phyloP scores from a whole-genome alignment of 2,329 filamentous ascomycete genomes.

The Canariomyces notabilis region DNA sequence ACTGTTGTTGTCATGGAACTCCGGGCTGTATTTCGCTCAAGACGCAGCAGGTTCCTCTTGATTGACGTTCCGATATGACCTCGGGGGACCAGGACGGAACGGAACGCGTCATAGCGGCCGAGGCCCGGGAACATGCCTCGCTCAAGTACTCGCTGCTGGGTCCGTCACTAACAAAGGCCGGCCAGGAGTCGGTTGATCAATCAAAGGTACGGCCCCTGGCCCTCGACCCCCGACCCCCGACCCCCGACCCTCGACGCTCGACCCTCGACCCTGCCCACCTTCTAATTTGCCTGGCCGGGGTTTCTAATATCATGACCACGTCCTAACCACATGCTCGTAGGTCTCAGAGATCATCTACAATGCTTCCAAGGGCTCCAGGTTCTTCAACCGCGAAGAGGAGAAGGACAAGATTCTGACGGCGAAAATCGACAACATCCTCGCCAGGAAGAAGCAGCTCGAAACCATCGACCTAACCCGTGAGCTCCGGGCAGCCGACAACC shows the following conservation, averaged over 20 bases:
- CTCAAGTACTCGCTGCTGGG: slow-evolving; percentile 88
- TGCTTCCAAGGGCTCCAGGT: slow-evolving; percentile 93
- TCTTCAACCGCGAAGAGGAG: slow-evolving; percentile 83
- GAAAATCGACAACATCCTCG: slow-evolving; percentile 77
- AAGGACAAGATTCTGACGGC: slow-evolving; percentile 77
- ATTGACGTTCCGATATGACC: slow-evolving; percentile 19
- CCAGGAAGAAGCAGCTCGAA: slow-evolving; percentile 70
- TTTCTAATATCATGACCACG: no score
- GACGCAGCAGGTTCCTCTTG: background rate
- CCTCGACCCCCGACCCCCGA: background rate
- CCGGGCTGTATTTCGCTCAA: background rate
- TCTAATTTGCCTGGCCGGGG: no score
- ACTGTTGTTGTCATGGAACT: slow-evolving; percentile 6
- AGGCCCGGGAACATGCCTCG: slow-evolving; percentile 42
- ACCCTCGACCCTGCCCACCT: no score
- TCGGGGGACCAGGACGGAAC: slow-evolving; percentile 6
- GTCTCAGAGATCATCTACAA: slow-evolving; percentile 97
- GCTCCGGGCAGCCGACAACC: slow-evolving; percentile 70
- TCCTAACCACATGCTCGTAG: slow-evolving; percentile 32
- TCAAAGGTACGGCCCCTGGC: slow-evolving; percentile 53
- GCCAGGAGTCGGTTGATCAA: slow-evolving; percentile 91
- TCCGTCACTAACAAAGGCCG: slow-evolving; percentile 87
- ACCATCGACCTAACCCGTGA: slow-evolving; percentile 69
- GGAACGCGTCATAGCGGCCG: background rate
- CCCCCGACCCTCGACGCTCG: no score